A percentile compares a stretch with the other conserved stretches of the same genome.
phyloP scores from a whole-genome alignment of 768 basidiomycete genomes.

The Podaxis carcinomalis region DNA sequence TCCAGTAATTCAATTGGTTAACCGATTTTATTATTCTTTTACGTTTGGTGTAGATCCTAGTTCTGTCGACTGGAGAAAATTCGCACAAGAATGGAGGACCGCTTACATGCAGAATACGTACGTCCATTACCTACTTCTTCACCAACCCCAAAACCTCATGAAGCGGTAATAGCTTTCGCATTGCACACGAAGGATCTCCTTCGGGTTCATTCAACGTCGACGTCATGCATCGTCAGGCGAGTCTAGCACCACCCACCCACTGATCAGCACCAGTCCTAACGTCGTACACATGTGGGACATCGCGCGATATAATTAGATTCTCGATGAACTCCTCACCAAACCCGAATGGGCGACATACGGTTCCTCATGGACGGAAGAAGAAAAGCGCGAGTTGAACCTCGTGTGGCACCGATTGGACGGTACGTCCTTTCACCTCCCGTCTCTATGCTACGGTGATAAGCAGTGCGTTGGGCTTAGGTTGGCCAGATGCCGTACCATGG shows the following conservation, averaged over 20 bases:
- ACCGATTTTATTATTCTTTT: neutral
- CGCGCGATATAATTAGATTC: constrained; percentile 34
- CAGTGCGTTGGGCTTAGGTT: constrained; percentile 33
- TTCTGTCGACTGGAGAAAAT: constrained; percentile 36
- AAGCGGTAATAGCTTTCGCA: constrained; percentile 26
- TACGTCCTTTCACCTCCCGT: constrained; percentile 16
- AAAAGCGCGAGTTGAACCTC: constrained; percentile 39
- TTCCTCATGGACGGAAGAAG: constrained; percentile 35
- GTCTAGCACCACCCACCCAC: neutral
- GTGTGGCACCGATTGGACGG: constrained; percentile 62
- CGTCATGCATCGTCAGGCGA: constrained; percentile 49
- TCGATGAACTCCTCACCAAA: constrained; percentile 48
- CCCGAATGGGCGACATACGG: constrained; percentile 50
- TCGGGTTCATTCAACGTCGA: constrained; percentile 53
- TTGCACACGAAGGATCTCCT: constrained; percentile 43
- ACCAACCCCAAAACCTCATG: neutral
- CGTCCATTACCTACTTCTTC: constrained; percentile 11
- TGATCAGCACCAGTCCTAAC: neutral
- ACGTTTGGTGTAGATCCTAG: neutral
- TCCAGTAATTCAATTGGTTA: neutral
- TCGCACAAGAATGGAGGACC: constrained; percentile 54
- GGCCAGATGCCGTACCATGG: constrained; percentile 50
- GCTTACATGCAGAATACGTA: constrained; percentile 48
- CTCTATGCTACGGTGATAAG: neutral
- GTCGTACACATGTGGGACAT: neutral